Evolutionary conservation across 164 flowering plant species (phyloP), one percentile per base, ranked within the genome.

Genomic region (Magnolia kwangsiensis): DNA sequence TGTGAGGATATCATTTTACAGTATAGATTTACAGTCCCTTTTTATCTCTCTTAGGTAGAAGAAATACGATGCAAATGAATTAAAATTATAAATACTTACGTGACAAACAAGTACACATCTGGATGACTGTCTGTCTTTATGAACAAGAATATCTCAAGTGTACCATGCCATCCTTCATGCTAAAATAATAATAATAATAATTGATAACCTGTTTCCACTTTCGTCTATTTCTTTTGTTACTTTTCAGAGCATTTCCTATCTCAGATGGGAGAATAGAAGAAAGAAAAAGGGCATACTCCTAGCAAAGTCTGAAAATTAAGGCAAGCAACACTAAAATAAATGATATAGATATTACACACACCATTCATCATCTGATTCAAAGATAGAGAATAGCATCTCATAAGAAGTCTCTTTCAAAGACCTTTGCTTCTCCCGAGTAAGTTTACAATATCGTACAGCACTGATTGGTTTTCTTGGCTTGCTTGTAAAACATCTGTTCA

Each of bases 401-500:
- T 31, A 19, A 20, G 9, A n/a, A 45, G 70, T 23, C 69, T 18
- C 74, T 18, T 27, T 55, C 16, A 11, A 55, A 55, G 13, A 16
- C 61, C 61, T 3, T 16, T 16, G 61, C 61, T 55, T 55, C 61
- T 37, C 45, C 45, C 45, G 7, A 37, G 45, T 37, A 8, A 74
- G 76, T 80, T 84, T 85, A 96, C 83, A 96, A 82, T 76, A 96
- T 81, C 59, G 92, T 89, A 81, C 99, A 96, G 79, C 99, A 96
- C 80, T 87, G 91, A 76, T 96, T 94, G 76, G 98, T 90, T 80
- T 96, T 91, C 88, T 92, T 96, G 8, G 99, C 99, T 80, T 93
- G 98, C 88, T 94, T 96, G 93, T 96, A 93, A 78, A 96, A 96
- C 95, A 96, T 87, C 99, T 96, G 96, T 71, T 65, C 16, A 18